A percentile compares a stretch with the other conserved stretches of the same genome.
Evolutionary conservation across 148 eudicot genomes (phyloP).

Genomic region (Dysphania ambrosioides): DNA sequence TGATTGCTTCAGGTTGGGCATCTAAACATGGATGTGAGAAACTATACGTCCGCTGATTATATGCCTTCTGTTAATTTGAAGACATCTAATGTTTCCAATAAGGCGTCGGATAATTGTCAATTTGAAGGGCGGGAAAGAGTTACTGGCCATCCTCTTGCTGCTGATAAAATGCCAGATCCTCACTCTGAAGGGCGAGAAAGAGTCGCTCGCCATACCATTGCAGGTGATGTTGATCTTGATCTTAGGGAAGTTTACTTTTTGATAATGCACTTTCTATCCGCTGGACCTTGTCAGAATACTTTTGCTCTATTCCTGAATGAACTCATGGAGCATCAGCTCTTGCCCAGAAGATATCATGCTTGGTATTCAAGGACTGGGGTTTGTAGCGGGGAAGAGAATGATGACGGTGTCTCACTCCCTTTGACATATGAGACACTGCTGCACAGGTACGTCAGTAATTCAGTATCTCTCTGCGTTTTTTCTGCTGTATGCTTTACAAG

Average conservation of each 20-base stretch:
- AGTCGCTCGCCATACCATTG: constrained; percentile 37
- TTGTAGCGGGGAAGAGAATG: constrained; percentile 48
- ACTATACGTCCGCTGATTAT: constrained; percentile 28
- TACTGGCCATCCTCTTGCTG: constrained; percentile 34
- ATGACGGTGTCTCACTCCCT: constrained; percentile 76
- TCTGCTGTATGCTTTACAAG: constrained; percentile 1
- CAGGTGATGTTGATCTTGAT: constrained; percentile 65
- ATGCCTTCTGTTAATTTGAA: constrained; percentile 25
- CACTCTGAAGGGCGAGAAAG: constrained; percentile 43
- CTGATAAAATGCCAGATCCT: constrained; percentile 40
- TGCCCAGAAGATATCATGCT: constrained; percentile 96
- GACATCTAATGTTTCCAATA: constrained; percentile 28
- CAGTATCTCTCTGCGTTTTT: background rate
- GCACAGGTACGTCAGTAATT: constrained; percentile 42
- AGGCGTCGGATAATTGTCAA: constrained; percentile 40
- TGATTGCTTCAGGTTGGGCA: constrained; percentile 35
- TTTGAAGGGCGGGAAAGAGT: constrained; percentile 43
- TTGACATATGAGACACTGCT: constrained; percentile 51
- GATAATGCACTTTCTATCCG: constrained; percentile 78
- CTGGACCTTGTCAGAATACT: constrained; percentile 83
- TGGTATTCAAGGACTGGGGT: constrained; percentile 75
- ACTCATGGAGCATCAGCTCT: constrained; percentile 77
- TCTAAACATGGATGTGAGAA: constrained; percentile 35
- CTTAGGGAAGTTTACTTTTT: constrained; percentile 82
- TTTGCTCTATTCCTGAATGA: constrained; percentile 56